These are phyloP conservation scores for Camelina laxa DNA, from an alignment of 345 rosid species.

Conservation along the genomic window DNA sequence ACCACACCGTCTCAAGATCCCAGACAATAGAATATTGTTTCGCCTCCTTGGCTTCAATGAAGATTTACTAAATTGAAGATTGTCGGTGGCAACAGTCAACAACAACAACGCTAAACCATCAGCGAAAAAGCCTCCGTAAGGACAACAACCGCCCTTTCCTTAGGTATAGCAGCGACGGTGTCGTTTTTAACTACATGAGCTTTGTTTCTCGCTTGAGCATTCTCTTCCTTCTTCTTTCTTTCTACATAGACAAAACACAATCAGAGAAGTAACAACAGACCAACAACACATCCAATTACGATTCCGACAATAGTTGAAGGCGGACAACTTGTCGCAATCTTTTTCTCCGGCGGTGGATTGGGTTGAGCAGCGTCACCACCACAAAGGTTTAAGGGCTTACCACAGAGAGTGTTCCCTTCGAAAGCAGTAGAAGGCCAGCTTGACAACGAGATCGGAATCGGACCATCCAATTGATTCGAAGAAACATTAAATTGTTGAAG, in stretches of 20 bases:
- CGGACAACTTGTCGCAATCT: slow-evolving; percentile 47
- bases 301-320: slow-evolving; percentile 81
- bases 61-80: too few relatives aligned
- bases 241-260: slow-evolving; percentile 56
- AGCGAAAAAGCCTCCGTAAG: slow-evolving; percentile 6
- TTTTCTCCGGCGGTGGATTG: slow-evolving; percentile 1
- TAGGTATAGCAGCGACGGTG: slow-evolving; percentile 27
- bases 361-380: slow-evolving; percentile 1
- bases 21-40: too few relatives aligned
- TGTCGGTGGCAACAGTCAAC: too few relatives aligned
- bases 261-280: slow-evolving; percentile 51
- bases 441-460: slow-evolving; percentile 55
- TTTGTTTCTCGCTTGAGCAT: slow-evolving; percentile 35
- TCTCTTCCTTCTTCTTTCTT: slow-evolving; percentile 43
- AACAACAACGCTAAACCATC: too few relatives aligned
- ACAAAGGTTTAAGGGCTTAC: slow-evolving; percentile 49
- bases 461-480: slow-evolving; percentile 61
- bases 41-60: too few relatives aligned
- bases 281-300: slow-evolving; percentile 60
- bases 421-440: slow-evolving; percentile 49
- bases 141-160: slow-evolving; percentile 38
- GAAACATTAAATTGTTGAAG: slow-evolving; percentile 76
- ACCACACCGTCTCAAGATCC: too few relatives aligned
- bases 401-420: slow-evolving; percentile 72
- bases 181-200: slow-evolving; percentile 44